Evolutionary conservation across 2,329 filamentous ascomycete genomes (phyloP).

Genomic region (Curvularia sp.): DNA sequence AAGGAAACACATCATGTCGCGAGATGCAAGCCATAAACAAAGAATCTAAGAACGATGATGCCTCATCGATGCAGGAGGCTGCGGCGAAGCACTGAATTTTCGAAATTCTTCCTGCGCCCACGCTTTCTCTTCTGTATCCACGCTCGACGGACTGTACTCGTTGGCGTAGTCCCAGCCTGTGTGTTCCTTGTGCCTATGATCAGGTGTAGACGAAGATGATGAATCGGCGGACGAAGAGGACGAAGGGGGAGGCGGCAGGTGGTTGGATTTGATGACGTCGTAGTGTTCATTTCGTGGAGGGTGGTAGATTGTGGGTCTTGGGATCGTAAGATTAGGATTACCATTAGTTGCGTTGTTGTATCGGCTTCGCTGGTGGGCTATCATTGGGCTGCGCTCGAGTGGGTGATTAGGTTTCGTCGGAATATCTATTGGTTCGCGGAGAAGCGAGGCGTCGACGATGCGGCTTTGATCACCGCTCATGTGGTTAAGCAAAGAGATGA

Average conservation of each 20-base stretch:
- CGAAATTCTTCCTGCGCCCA: conserved; percentile 29
- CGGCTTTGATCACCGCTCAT: conserved; percentile 17
- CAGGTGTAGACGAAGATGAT: not conserved
- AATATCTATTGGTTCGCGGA: conserved; percentile 7
- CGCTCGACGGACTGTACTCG: conserved; percentile 18
- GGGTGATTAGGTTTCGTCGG: not conserved
- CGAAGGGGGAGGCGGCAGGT: not conserved
- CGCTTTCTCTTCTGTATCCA: conserved; percentile 19
- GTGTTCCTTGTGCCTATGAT: not conserved
- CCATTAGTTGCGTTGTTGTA: not conserved
- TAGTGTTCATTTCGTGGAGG: not conserved
- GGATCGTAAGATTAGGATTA: not conserved
- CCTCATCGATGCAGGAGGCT: not conserved
- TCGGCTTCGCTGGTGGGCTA: not conserved
- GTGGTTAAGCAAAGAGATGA: conserved; percentile 25
- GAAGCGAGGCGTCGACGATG: conserved; percentile 23
- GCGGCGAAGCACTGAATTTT: conserved; percentile 27
- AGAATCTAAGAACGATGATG: not conserved
- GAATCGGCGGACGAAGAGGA: not conserved
- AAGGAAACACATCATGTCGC: too few relatives aligned
- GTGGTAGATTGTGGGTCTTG: not conserved
- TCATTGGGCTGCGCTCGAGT: not conserved
- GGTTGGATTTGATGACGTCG: not conserved
- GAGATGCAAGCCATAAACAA: not conserved
- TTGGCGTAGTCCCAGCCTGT: conserved; percentile 12